A percentile compares a stretch with the other conserved stretches of the same genome.
Evolutionary conservation across 371 early-diverging fungal species (phyloP).

Genomic region (Catenaria anguillulae): DNA sequence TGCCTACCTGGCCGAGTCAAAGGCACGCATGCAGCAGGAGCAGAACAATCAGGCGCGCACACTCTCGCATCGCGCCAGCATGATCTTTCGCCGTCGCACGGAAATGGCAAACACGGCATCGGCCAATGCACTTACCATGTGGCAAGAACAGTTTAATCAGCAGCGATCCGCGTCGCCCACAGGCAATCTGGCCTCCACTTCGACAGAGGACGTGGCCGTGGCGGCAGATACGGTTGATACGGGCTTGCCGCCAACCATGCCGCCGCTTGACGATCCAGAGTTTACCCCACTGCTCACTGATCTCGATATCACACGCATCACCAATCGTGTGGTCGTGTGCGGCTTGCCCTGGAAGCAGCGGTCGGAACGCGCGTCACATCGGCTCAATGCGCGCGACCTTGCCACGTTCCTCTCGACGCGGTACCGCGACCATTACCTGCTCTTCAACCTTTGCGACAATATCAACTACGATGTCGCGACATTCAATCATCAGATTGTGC

Average conservation of each 20-base stretch:
- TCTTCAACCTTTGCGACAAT: slow-evolving; percentile 33
- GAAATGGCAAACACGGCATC: not conserved
- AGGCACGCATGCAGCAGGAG: not conserved
- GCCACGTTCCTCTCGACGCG: slow-evolving; percentile 26
- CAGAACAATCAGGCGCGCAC: not conserved
- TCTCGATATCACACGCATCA: slow-evolving; percentile 27
- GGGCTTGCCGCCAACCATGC: not conserved
- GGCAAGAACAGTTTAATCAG: not conserved
- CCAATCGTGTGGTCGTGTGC: slow-evolving; percentile 24
- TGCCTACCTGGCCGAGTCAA: not conserved
- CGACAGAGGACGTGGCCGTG: not conserved
- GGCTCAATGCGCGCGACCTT: slow-evolving; percentile 30
- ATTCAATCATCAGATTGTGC: slow-evolving; percentile 24
- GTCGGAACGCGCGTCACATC: slow-evolving; percentile 16
- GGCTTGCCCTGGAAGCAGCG: slow-evolving; percentile 23
- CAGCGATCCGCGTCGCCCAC: not conserved
- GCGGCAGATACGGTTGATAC: not conserved
- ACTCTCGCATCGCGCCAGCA: not conserved
- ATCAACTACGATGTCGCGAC: slow-evolving; percentile 19
- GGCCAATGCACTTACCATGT: not conserved
- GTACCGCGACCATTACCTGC: slow-evolving; percentile 25
- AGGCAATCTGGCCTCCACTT: no score
- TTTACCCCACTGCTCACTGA: not conserved
- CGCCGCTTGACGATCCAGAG: not conserved
- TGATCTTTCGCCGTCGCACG: not conserved